Conservation (phyloP, 768 basidiomycete species). For the Russula sp. region DNA sequence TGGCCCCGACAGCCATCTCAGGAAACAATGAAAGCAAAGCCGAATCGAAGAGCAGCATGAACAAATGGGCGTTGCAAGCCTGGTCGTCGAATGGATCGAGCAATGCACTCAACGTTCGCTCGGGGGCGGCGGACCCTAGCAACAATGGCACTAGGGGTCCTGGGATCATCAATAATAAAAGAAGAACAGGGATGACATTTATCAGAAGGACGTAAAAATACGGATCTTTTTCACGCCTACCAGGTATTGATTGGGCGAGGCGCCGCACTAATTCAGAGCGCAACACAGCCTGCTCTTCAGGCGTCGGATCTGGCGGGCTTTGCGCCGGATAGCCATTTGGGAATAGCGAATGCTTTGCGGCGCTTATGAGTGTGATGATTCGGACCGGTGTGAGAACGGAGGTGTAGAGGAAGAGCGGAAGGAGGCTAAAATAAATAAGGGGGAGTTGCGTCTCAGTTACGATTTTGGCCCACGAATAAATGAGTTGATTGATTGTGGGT, state of each 20-base stretch:
- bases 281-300: slow-evolving; percentile 68
- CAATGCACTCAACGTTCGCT: slow-evolving; percentile 47
- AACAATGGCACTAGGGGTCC: slow-evolving; percentile 49
- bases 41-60: slow-evolving; percentile 70
- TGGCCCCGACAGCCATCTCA: slow-evolving; percentile 52
- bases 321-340: slow-evolving; percentile 86
- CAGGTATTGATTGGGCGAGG: slow-evolving; percentile 44
- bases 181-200: neutral
- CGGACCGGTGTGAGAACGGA: slow-evolving; percentile 52
- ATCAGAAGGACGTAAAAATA: neutral
- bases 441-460: neutral
- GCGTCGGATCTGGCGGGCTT: slow-evolving; percentile 66
- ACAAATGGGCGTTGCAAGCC: slow-evolving; percentile 76
- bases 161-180: neutral
- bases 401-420: slow-evolving; percentile 63
- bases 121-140: slow-evolving; percentile 48
- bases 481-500: neutral
- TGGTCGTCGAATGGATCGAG: slow-evolving; percentile 60
- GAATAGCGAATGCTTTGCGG: slow-evolving; percentile 71
- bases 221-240: slow-evolving; percentile 33
- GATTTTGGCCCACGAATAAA: neutral
- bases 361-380: slow-evolving; percentile 51
- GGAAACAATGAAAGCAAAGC: slow-evolving; percentile 73
- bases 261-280: slow-evolving; percentile 43
- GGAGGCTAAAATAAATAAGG: slow-evolving; percentile 48